Evolutionary conservation across 2,329 filamentous ascomycete species (phyloP).

Genomic region (Chrysoporthe austroafricana): DNA sequence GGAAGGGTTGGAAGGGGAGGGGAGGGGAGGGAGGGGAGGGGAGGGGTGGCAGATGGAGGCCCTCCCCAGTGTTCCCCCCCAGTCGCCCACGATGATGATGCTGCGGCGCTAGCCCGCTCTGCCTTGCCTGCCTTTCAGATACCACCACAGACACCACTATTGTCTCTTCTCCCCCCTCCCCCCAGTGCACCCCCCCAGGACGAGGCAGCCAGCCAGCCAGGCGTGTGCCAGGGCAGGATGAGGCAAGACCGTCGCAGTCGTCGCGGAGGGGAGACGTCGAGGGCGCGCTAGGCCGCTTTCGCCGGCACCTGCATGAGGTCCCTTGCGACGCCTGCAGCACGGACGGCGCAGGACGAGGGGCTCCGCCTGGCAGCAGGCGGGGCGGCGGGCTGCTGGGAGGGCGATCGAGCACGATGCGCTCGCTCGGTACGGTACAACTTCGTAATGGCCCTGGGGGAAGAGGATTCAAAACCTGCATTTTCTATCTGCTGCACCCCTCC

Average conservation of each 20-base stretch:
- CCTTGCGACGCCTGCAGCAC: slow-evolving; percentile 20
- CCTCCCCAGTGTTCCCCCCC: neutral
- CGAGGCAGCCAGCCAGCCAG: slow-evolving; percentile 1
- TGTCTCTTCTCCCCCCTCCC: neutral
- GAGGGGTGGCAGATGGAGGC: neutral
- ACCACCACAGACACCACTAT: neutral
- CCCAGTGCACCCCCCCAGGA: slow-evolving; percentile 1
- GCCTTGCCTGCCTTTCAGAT: neutral
- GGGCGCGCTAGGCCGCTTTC: slow-evolving; percentile 21
- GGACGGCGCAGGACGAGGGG: neutral
- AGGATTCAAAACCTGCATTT: no score
- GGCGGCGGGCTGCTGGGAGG: no score
- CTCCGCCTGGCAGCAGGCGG: neutral
- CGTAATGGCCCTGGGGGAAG: no score
- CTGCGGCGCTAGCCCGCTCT: slow-evolving; percentile 12
- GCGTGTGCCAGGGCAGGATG: neutral
- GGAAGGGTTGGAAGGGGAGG: neutral
- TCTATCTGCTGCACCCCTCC: neutral
- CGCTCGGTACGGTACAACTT: no score
- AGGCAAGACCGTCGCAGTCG: slow-evolving; percentile 13
- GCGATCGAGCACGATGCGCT: no score
- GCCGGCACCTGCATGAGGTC: slow-evolving; percentile 20
- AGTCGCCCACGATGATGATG: neutral
- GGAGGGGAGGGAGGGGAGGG: neutral
- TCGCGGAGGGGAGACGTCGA: slow-evolving; percentile 15